Evolutionary conservation across 176 grass and related monocot species (phyloP).

Genomic region (Eragrostis curvula): DNA sequence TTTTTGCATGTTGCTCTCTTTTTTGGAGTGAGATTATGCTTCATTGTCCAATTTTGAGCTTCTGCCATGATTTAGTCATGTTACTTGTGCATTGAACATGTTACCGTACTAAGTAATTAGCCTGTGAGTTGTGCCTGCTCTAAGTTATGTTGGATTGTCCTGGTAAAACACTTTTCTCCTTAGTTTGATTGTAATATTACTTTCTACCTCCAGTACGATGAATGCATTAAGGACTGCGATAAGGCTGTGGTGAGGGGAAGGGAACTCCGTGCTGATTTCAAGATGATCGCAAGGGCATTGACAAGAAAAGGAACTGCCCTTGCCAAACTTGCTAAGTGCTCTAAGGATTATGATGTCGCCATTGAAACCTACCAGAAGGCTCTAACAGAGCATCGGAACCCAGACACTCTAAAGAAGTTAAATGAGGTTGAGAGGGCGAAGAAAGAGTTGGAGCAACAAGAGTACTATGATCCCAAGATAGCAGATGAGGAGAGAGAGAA

Average conservation of each 20-base stretch:
- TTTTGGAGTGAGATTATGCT: too few species aligned
- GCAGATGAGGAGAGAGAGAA: conserved; percentile 97
- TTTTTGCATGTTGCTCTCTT: not conserved
- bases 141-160: not conserved
- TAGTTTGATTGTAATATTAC: not conserved
- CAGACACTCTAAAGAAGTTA: conserved; percentile 85
- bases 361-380: conserved; percentile 97
- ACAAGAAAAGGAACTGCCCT: conserved; percentile 99
- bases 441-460: conserved; percentile 97
- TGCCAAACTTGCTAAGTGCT: conserved; percentile 78
- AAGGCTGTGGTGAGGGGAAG: conserved; percentile 96
- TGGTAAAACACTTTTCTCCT: not conserved
- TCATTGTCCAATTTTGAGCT: too few species aligned
- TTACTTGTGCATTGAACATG: not conserved
- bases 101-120: not conserved
- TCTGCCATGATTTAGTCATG: conserved; percentile 9
- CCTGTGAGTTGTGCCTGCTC: not conserved
- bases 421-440: conserved; percentile 95
- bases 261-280: conserved; percentile 94
- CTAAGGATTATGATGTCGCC: conserved; percentile 80
- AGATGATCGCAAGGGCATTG: conserved; percentile 92
- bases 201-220: conserved; percentile 65
- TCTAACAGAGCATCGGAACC: conserved; percentile 94
- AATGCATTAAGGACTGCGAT: conserved; percentile 97
- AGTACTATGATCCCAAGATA: conserved; percentile 89